phyloP scores from a whole-genome alignment of 2,329 filamentous ascomycete species.

The Sporothrix schenckii region DNA sequence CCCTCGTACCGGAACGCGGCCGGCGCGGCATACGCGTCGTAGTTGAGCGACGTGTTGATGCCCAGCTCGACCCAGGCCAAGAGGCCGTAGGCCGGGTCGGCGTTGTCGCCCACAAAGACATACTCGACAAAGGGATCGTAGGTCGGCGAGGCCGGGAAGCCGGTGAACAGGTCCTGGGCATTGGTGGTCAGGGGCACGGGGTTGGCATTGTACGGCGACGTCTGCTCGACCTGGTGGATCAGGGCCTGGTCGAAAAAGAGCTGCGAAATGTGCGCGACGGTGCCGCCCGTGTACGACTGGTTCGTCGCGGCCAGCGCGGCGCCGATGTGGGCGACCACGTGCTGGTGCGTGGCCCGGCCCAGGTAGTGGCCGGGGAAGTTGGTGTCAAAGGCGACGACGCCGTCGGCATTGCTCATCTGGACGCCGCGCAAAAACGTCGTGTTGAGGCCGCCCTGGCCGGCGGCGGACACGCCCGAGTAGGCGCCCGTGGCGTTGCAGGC shows the following conservation, averaged over 20 bases:
- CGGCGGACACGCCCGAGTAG: slow-evolving; percentile 45
- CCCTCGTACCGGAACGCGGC: slow-evolving; percentile 32
- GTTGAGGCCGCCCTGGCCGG: slow-evolving; percentile 40
- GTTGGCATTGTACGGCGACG: slow-evolving; percentile 51
- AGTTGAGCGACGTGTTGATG: slow-evolving; percentile 45
- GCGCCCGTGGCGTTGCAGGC: slow-evolving; percentile 48
- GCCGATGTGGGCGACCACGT: slow-evolving; percentile 41
- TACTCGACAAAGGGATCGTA: slow-evolving; percentile 58
- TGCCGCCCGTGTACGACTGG: slow-evolving; percentile 46
- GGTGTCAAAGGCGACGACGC: slow-evolving; percentile 48
- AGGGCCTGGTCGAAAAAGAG: slow-evolving; percentile 63
- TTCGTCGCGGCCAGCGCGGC: slow-evolving; percentile 50
- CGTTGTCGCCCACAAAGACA: slow-evolving; percentile 56
- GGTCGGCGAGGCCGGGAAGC: slow-evolving; percentile 44
- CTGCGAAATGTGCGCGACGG: slow-evolving; percentile 59
- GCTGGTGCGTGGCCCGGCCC: slow-evolving; percentile 47
- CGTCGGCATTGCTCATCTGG: slow-evolving; percentile 47
- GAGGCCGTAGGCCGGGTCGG: slow-evolving; percentile 49
- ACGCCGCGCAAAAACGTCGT: slow-evolving; percentile 51
- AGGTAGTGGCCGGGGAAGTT: slow-evolving; percentile 53
- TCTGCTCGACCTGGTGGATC: slow-evolving; percentile 52
- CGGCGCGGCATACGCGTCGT: slow-evolving; percentile 17
- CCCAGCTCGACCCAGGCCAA: slow-evolving; percentile 57
- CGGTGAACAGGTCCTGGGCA: slow-evolving; percentile 49
- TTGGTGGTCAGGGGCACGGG: slow-evolving; percentile 51